Evolutionary conservation across 495 filamentous ascomycete genomes (phyloP).

Genomic region (Clavariopsis aquatica): DNA sequence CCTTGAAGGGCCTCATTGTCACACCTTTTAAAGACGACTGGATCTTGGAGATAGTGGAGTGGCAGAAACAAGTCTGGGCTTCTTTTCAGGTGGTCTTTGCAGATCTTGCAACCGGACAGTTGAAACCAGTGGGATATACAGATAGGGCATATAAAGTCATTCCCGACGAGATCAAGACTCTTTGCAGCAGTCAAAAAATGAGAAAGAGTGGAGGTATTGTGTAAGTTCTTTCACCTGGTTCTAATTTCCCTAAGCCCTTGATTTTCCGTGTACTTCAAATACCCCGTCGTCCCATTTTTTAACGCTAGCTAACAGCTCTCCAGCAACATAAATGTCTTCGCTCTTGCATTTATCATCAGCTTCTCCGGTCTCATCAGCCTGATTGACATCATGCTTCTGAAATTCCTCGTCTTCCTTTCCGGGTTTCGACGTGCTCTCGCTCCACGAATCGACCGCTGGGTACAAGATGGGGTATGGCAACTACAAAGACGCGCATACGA

Average conservation of each 20-base stretch:
- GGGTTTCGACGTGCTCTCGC: constrained; percentile 4
- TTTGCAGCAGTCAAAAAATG: constrained; percentile 4
- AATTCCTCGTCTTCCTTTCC: constrained; percentile 1
- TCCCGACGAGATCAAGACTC: neutral
- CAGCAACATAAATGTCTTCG: constrained; percentile 16
- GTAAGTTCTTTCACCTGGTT: too few species aligned
- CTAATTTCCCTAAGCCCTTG: too few species aligned
- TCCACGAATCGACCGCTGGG: constrained; percentile 10
- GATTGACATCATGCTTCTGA: constrained; percentile 6
- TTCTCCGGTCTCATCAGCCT: neutral
- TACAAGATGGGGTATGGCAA: constrained; percentile 19
- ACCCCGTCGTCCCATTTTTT: neutral
- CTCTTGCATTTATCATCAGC: neutral
- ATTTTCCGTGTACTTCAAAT: too few species aligned
- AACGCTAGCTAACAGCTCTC: neutral
- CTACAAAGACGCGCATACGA: constrained; percentile 11
- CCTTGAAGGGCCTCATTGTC: neutral
- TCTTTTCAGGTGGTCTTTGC: neutral
- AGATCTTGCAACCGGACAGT: neutral
- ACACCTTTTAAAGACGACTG: neutral
- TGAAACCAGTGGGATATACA: too few species aligned
- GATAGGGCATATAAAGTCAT: neutral
- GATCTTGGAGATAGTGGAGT: neutral
- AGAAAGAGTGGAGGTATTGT: constrained; percentile 4
- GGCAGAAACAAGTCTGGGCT: constrained; percentile 2